phyloP scores from a whole-genome alignment of 345 rosid species.

The Kernera saxatilis region DNA sequence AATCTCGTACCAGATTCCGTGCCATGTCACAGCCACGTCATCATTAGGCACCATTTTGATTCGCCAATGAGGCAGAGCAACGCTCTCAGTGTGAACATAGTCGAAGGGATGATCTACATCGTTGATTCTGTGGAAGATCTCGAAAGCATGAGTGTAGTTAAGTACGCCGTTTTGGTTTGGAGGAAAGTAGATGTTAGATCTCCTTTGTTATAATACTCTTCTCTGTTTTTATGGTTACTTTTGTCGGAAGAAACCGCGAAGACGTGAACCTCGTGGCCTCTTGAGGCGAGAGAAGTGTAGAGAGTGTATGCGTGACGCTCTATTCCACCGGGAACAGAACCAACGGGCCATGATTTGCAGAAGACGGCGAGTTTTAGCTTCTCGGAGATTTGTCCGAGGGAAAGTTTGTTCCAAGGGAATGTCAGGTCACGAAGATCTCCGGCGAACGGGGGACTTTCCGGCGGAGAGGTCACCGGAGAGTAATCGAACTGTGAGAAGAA shows the following conservation, averaged over 20 bases:
- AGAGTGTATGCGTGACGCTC: constrained; percentile 69
- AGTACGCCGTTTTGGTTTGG: constrained; percentile 58
- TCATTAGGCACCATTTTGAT: constrained; percentile 37
- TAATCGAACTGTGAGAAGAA: constrained; percentile 28
- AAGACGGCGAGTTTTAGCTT: constrained; percentile 68
- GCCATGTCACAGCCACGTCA: constrained; percentile 68
- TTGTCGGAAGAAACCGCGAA: constrained; percentile 62
- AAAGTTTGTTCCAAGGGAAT: constrained; percentile 65
- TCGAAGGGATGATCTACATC: constrained; percentile 38
- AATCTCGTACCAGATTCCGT: constrained; percentile 70
- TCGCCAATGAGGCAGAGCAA: constrained; percentile 61
- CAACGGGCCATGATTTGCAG: constrained; percentile 71
- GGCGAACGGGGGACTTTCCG: constrained; percentile 5
- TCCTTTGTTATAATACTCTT: constrained; percentile 36
- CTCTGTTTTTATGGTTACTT: constrained; percentile 20
- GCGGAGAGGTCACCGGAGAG: constrained; percentile 8
- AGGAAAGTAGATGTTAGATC: constrained; percentile 52
- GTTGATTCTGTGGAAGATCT: constrained; percentile 47
- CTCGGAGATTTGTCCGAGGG: constrained; percentile 44
- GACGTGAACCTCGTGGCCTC: constrained; percentile 64
- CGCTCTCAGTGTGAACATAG: constrained; percentile 70
- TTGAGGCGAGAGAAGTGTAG: constrained; percentile 47
- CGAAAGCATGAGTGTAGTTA: constrained; percentile 46
- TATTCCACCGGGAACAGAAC: constrained; percentile 63
- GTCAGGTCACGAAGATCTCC: constrained; percentile 59